A percentile compares a stretch with the other conserved stretches of the same genome.
Conservation (phyloP, 331 rosid species). For the Arachis monticola region DNA sequence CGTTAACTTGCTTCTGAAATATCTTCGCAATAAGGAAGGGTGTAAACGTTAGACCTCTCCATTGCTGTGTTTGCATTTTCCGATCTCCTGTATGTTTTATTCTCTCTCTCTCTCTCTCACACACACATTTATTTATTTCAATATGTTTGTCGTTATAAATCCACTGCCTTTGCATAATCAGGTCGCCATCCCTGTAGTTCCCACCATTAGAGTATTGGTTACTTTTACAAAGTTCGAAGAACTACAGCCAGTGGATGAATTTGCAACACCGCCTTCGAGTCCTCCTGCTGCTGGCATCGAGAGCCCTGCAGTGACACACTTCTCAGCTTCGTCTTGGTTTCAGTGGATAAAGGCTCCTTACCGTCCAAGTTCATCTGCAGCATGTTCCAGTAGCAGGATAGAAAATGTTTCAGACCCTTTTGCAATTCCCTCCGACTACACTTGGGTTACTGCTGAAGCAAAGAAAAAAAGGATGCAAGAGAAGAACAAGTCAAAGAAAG, state of each 20-base stretch:
- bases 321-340: constrained; percentile 84
- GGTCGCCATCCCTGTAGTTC: constrained; percentile 99
- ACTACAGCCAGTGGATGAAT: constrained; percentile 77
- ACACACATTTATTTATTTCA: too few species aligned
- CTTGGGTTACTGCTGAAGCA: constrained; percentile 86
- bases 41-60: not conserved
- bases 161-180: constrained; percentile 40
- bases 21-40: not conserved
- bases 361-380: constrained; percentile 61
- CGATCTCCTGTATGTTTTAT: not conserved
- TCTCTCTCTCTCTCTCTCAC: constrained; percentile 6
- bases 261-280: constrained; percentile 87
- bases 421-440: constrained; percentile 78
- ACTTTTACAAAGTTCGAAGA: constrained; percentile 96
- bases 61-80: not conserved
- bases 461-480: constrained; percentile 93
- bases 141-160: constrained; percentile 1
- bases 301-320: constrained; percentile 58
- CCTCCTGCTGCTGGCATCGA: constrained; percentile 65
- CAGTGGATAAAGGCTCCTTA: constrained; percentile 97
- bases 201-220: constrained; percentile 87
- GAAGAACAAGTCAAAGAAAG: constrained; percentile 88
- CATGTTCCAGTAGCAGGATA: constrained; percentile 76
- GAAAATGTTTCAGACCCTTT: constrained; percentile 88
- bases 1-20: not conserved